Conservation (phyloP, 2,329 filamentous ascomycete genomes). For the Calcarisporium arbuscula region DNA sequence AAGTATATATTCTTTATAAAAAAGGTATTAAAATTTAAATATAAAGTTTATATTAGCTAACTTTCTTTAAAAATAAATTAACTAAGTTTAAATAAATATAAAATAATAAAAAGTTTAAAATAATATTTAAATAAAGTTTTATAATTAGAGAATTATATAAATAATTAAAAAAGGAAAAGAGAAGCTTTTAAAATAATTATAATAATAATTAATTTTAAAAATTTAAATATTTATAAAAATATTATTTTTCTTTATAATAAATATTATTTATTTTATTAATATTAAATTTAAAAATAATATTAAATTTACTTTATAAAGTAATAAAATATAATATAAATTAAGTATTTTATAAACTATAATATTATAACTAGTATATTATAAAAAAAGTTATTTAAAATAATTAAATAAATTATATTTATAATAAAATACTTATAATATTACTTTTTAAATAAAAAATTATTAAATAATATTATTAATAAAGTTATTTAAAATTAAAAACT, state of each 20-base stretch:
- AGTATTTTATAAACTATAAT: not conserved
- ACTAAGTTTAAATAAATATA: not conserved
- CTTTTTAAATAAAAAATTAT: not conserved
- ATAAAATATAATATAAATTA: not conserved
- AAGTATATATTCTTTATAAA: too few species aligned
- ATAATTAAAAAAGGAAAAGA: not conserved
- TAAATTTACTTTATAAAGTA: not conserved
- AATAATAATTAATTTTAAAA: not conserved
- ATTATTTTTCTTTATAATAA: too few species aligned
- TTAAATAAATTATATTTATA: not conserved
- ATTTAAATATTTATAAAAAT: not conserved
- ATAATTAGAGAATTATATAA: not conserved
- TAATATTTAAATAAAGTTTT: not conserved
- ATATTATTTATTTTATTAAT: not conserved
- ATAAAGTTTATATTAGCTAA: too few species aligned
- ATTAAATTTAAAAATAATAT: not conserved
- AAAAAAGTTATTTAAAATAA: not conserved
- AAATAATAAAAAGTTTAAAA: not conserved
- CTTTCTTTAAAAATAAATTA: too few species aligned
- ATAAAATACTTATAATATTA: not conserved
- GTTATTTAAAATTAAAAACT: not conserved
- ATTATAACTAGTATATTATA: not conserved
- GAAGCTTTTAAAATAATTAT: not conserved
- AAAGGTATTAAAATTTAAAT: too few species aligned
- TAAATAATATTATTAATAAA: not conserved